Percentiles rank a stretch among this genome's conserved stretches.
These are phyloP conservation scores for Hygrocybe coccinea DNA, from an alignment of 768 basidiomycete genomes.

Conservation along the genomic window DNA sequence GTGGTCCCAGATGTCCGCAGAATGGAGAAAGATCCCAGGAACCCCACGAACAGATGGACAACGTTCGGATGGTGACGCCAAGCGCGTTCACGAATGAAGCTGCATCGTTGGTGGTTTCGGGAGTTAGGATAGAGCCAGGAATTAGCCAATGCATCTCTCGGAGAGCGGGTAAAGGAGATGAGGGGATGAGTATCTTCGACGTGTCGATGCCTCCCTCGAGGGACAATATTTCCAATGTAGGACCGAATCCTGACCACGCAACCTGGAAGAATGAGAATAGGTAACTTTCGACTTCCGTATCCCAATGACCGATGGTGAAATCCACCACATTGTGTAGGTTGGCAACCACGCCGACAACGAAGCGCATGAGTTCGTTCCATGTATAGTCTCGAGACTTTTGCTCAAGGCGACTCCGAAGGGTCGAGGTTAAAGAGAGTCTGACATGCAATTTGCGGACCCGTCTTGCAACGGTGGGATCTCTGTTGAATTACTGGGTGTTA, in stretches of 20 bases:
- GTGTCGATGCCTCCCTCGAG: conserved; percentile 1
- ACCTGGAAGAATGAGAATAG: not conserved
- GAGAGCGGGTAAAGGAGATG: not conserved
- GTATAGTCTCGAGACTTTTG: not conserved
- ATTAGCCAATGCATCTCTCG: not conserved
- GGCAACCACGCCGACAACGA: not conserved
- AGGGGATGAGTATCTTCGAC: not conserved
- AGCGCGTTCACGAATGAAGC: not conserved
- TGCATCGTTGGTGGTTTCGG: not conserved
- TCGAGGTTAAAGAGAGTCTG: not conserved
- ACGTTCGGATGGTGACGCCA: not conserved
- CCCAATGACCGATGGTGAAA: not conserved
- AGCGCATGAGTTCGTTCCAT: not conserved
- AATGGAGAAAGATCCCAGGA: not conserved
- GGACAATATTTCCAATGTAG: not conserved
- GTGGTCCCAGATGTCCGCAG: not conserved
- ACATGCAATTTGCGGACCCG: conserved; percentile 1
- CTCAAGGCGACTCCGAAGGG: not conserved
- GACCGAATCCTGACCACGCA: not conserved
- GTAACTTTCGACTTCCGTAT: not conserved
- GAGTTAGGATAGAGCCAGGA: not conserved
- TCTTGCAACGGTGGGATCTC: not conserved
- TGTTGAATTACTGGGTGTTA: not conserved
- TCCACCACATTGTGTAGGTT: not conserved
- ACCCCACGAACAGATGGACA: not conserved